A percentile compares a stretch with the other conserved stretches of the same genome.
phyloP scores from a whole-genome alignment of 2,329 filamentous ascomycete genomes.

The Claviceps fusiformis region DNA sequence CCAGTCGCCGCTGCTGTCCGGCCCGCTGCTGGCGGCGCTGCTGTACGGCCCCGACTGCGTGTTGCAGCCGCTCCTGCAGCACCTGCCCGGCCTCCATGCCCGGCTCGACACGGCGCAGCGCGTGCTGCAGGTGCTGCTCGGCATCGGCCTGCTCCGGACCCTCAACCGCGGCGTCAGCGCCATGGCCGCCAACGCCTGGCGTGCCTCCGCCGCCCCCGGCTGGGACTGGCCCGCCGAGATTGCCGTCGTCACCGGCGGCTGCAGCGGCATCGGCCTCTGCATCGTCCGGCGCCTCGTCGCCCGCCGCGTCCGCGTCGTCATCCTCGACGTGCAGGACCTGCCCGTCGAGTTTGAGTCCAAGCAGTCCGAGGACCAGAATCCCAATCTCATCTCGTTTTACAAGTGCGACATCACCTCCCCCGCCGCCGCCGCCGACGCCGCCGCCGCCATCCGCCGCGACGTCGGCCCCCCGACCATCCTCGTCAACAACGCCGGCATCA shows the following conservation, averaged over 20 bases:
- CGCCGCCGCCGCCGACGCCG: constrained; percentile 29
- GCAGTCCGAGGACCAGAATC: constrained; percentile 6
- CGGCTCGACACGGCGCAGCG: not conserved
- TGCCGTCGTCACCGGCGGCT: constrained; percentile 30
- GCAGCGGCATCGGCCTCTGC: constrained; percentile 26
- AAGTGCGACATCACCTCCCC: constrained; percentile 27
- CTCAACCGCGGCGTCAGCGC: constrained; percentile 14
- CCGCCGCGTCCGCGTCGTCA: constrained; percentile 47
- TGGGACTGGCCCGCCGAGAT: constrained; percentile 28
- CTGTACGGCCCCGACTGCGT: constrained; percentile 4
- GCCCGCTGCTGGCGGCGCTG: constrained; percentile 8
- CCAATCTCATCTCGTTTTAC: constrained; percentile 17
- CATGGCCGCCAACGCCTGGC: constrained; percentile 19
- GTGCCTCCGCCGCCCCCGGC: constrained; percentile 7
- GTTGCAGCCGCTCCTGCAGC: constrained; percentile 1
- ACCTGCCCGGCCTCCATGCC: not conserved
- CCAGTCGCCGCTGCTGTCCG: constrained; percentile 8
- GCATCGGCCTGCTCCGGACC: constrained; percentile 11
- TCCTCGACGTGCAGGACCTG: constrained; percentile 45
- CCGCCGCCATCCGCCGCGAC: constrained; percentile 22
- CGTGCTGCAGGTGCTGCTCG: constrained; percentile 11
- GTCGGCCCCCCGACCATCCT: constrained; percentile 53
- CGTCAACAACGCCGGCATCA: constrained; percentile 58
- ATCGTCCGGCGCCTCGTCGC: constrained; percentile 19
- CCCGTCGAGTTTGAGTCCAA: too few species aligned